These are phyloP conservation scores for Dendryphion nanum DNA, from an alignment of 2,329 filamentous ascomycete species.

Conservation along the genomic window DNA sequence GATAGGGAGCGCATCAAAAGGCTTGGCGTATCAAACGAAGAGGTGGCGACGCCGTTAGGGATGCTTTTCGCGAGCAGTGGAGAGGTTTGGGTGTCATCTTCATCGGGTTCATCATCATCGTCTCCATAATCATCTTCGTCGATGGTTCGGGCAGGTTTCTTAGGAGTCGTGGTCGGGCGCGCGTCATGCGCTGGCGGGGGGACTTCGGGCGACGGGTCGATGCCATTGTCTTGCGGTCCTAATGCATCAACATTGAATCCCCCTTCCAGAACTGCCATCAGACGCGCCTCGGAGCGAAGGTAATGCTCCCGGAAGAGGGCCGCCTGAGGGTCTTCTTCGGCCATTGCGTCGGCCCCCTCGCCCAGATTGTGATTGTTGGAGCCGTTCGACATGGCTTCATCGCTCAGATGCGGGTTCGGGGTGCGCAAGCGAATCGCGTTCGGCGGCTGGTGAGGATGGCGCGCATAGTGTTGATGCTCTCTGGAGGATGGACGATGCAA, in stretches of 20 bases:
- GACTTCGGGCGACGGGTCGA: constrained; percentile 23
- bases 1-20: constrained; percentile 67
- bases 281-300: constrained; percentile 71
- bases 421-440: constrained; percentile 41
- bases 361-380: constrained; percentile 37
- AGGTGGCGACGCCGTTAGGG: constrained; percentile 54
- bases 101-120: constrained; percentile 66
- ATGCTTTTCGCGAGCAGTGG: constrained; percentile 52
- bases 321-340: constrained; percentile 48
- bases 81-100: constrained; percentile 44
- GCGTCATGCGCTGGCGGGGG: constrained; percentile 42
- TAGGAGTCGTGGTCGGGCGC: constrained; percentile 55
- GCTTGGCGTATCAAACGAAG: constrained; percentile 62
- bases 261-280: constrained; percentile 70
- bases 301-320: constrained; percentile 73
- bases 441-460: constrained; percentile 32
- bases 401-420: constrained; percentile 43
- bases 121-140: constrained; percentile 85
- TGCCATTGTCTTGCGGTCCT: constrained; percentile 25
- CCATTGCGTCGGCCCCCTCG: constrained; percentile 41
- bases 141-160: constrained; percentile 74
- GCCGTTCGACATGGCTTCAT: constrained; percentile 43
- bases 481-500: constrained; percentile 40
- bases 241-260: constrained; percentile 23
- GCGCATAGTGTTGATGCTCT: constrained; percentile 44